Evolutionary conservation across 371 early-diverging fungal species (phyloP).

Genomic region (Mucor velutinosus): DNA sequence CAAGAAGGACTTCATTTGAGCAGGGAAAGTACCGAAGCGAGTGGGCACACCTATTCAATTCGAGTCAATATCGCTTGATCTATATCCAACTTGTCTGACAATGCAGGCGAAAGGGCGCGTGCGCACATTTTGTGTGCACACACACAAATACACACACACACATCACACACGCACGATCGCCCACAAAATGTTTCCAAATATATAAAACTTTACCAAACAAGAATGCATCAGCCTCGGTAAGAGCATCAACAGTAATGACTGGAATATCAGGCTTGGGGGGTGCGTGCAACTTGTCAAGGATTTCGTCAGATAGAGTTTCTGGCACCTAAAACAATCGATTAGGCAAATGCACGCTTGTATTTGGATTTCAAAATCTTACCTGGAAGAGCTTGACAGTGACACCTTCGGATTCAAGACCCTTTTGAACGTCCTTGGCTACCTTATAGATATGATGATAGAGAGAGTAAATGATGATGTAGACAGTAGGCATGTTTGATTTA

Average conservation of each 20-base stretch:
- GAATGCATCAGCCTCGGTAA: constrained; percentile 75
- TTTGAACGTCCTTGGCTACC: constrained; percentile 58
- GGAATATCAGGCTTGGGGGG: constrained; percentile 64
- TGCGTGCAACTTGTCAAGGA: constrained; percentile 73
- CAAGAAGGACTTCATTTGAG: constrained; percentile 73
- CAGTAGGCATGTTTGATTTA: constrained; percentile 30
- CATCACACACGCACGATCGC: background rate
- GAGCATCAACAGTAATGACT: constrained; percentile 58
- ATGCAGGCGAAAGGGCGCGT: background rate
- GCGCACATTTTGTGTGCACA: background rate
- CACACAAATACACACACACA: background rate
- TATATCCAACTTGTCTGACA: background rate
- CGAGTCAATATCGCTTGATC: background rate
- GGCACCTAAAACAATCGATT: constrained; percentile 30
- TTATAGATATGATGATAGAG: constrained; percentile 59
- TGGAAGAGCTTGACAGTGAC: constrained; percentile 70
- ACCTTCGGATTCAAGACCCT: constrained; percentile 59
- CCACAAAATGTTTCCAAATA: background rate
- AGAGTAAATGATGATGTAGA: constrained; percentile 52
- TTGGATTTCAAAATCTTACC: background rate
- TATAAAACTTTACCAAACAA: constrained; percentile 62
- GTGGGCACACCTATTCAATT: constrained; percentile 55
- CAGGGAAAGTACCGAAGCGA: constrained; percentile 71
- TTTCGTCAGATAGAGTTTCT: constrained; percentile 68
- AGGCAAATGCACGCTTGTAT: background rate